These are phyloP conservation scores for Lipomyces chichibuensis DNA, from an alignment of 805 yeast species.

Conservation along the genomic window DNA sequence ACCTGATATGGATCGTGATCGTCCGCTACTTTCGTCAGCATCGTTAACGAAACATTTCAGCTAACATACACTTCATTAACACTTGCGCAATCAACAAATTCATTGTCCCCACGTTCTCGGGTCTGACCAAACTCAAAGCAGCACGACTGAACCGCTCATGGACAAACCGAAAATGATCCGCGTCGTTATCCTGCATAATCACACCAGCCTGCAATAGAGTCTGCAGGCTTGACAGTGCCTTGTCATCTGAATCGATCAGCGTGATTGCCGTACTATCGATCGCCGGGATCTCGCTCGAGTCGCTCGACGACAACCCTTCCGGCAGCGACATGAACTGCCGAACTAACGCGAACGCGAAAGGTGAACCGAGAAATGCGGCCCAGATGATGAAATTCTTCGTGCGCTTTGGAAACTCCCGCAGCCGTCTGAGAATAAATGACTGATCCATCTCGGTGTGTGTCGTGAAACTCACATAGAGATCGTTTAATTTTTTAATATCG, in stretches of 20 bases:
- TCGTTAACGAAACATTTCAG: neutral
- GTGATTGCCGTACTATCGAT: slow-evolving; percentile 12
- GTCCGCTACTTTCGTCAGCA: slow-evolving; percentile 6
- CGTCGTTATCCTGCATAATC: slow-evolving; percentile 9
- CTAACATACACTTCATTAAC: slow-evolving; percentile 21
- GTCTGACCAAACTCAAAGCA: slow-evolving; percentile 17
- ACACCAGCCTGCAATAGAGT: slow-evolving; percentile 28
- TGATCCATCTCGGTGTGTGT: slow-evolving; percentile 25
- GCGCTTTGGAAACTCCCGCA: slow-evolving; percentile 32
- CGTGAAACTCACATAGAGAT: slow-evolving; percentile 12
- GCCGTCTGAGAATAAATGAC: slow-evolving; percentile 25
- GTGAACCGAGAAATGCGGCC: slow-evolving; percentile 32
- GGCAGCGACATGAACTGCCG: slow-evolving; percentile 20
- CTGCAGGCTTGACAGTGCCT: slow-evolving; percentile 33
- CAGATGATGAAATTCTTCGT: slow-evolving; percentile 27
- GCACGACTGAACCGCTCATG: slow-evolving; percentile 22
- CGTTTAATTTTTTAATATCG: slow-evolving; percentile 11
- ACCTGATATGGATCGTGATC: slow-evolving; percentile 15
- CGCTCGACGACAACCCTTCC: slow-evolving; percentile 27
- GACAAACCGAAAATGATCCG: slow-evolving; percentile 21
- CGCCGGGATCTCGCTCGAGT: slow-evolving; percentile 21
- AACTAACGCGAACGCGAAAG: slow-evolving; percentile 33
- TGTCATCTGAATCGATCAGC: slow-evolving; percentile 28
- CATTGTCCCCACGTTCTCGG: slow-evolving; percentile 28
- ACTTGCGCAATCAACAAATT: slow-evolving; percentile 28